These are phyloP conservation scores for Tolypocladium cylindrosporum DNA, from an alignment of 2,329 filamentous ascomycete genomes.

Conservation along the genomic window DNA sequence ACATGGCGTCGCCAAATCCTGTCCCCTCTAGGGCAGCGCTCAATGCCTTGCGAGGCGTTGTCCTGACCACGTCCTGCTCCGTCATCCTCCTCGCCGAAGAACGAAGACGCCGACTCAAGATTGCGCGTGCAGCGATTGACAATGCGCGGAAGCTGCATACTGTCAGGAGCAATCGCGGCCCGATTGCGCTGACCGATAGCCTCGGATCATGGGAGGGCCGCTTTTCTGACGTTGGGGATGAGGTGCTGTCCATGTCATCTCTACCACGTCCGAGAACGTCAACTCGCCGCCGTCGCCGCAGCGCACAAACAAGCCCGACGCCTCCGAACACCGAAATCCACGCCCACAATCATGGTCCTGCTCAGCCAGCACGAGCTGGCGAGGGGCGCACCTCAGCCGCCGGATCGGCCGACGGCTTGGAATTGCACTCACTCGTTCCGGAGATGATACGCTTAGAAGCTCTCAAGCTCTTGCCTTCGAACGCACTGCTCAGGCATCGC, in stretches of 20 bases:
- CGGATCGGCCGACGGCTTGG: neutral
- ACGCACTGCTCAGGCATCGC: neutral
- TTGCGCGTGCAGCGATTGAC: conserved; percentile 37
- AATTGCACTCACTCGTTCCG: neutral
- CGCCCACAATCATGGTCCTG: neutral
- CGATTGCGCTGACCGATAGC: conserved; percentile 16
- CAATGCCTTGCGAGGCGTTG: conserved; percentile 43
- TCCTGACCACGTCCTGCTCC: conserved; percentile 48
- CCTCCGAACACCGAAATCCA: neutral
- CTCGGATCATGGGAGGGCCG: conserved; percentile 9
- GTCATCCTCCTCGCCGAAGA: conserved; percentile 46
- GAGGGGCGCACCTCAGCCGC: neutral
- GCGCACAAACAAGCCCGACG: conserved; percentile 1
- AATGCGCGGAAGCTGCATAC: conserved; percentile 43
- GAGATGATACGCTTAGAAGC: conserved; percentile 2
- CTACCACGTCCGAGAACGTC: conserved; percentile 11
- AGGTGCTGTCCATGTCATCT: conserved; percentile 11
- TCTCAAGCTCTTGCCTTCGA: neutral
- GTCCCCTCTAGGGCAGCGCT: conserved; percentile 46
- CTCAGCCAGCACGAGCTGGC: neutral
- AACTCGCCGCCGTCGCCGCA: conserved; percentile 17
- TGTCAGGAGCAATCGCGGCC: conserved; percentile 19
- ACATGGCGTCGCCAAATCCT: conserved; percentile 36
- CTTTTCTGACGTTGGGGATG: conserved; percentile 11
- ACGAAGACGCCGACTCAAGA: conserved; percentile 42